phyloP scores from a whole-genome alignment of 164 flowering plant genomes.

The Santalum album region DNA sequence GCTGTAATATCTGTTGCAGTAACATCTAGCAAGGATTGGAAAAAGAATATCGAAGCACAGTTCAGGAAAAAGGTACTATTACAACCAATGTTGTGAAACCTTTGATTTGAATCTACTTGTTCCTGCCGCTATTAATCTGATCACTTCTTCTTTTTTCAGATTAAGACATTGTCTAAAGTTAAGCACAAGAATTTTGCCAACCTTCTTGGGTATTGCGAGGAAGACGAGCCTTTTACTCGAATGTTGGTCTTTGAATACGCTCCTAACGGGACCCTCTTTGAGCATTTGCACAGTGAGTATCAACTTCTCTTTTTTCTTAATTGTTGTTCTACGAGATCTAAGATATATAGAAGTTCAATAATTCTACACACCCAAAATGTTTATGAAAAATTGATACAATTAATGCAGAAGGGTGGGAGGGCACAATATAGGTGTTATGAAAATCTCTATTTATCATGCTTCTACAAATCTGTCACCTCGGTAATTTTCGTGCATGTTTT shows the following conservation, averaged over 20 bases:
- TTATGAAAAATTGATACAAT: too few relatives aligned
- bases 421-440: too few relatives aligned
- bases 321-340: too few relatives aligned
- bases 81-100: not conserved
- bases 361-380: too few relatives aligned
- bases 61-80: conserved; percentile 62
- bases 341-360: too few relatives aligned
- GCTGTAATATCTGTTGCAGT: conserved; percentile 49
- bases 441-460: too few relatives aligned
- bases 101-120: too few relatives aligned
- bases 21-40: conserved; percentile 53
- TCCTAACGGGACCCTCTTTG: conserved; percentile 80
- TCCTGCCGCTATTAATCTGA: not conserved
- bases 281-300: conserved; percentile 80
- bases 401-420: too few relatives aligned
- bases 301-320: too few relatives aligned
- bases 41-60: conserved; percentile 40
- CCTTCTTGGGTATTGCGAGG: conserved; percentile 74
- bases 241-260: conserved; percentile 92
- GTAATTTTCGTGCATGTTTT: too few relatives aligned
- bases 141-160: too few relatives aligned
- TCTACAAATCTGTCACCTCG: too few relatives aligned
- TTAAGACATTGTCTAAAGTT: conserved; percentile 58
- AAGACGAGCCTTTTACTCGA: conserved; percentile 70
- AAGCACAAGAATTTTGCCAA: conserved; percentile 82